Base-by-base conservation (phyloP, 2,329 filamentous ascomycete species). In the Sodiomyces alkalinus region DNA sequence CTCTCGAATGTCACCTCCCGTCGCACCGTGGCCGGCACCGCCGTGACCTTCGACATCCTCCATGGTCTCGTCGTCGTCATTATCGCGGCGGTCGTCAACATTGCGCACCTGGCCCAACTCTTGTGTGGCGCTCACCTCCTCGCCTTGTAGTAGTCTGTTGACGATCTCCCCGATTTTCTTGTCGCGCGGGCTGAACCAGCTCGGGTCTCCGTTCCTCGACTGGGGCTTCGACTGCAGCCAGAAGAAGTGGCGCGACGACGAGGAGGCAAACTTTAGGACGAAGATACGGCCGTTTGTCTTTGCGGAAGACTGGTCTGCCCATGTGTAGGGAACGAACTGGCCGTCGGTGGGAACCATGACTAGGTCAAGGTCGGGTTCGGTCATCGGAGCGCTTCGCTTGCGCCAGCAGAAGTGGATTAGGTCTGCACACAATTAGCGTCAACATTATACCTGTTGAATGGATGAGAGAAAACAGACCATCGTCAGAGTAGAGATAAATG, bases 361-460 rank as follows among this genome's bases (percentile, higher is more conserved):
- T 20, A 98, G 69, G 49, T 98, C 86, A 37, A 93, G 59, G 35
- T 90, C 79, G 33, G 86, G 78, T 33, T 80, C 59, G 37, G 79
- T 70, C 40, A 82, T 56, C 14, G 75, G 62, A 33, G 72, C 69
- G 40, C 64, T 68, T 40, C 90, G 78, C 45, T 81, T 75, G 40
- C 86, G 79, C 92, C 92, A 98, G 69, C 86, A 94, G 60, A 98
- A 93, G 60, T 94, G 86, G 35, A 92, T 67, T 35, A 98, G 70
- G 29, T 94, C 80, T 85, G 39, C 17, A 11, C 16, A 30, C 26
- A 9, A 7, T 23, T n/a, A n/a, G n/a, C n/a, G n/a, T n/a, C n/a
- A n/a, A n/a, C n/a, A n/a, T n/a, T n/a, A n/a, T n/a, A n/a, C n/a
- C n/a, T n/a, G n/a, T n/a, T n/a, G n/a, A n/a, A n/a, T 12, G 9